These are phyloP conservation scores for Penicillium lividum DNA, from an alignment of 495 filamentous ascomycete genomes.

Conservation along the genomic window DNA sequence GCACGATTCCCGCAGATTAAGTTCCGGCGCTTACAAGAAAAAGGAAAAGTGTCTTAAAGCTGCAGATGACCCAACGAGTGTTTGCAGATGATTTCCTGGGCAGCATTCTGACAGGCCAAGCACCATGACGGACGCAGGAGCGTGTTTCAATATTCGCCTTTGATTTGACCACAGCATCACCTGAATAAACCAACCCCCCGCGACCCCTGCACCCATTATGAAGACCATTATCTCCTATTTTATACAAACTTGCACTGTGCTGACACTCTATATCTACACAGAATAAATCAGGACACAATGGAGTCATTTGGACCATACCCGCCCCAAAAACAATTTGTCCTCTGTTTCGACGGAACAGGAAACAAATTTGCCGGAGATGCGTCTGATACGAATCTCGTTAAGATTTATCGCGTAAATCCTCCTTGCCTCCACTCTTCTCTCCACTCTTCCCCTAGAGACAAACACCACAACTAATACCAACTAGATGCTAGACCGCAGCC, in stretches of 20 bases:
- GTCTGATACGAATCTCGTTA: conserved; percentile 82
- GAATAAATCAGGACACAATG: neutral
- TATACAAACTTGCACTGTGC: conserved; percentile 7
- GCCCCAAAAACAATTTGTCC: conserved; percentile 57
- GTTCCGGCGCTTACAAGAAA: conserved; percentile 9
- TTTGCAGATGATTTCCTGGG: neutral
- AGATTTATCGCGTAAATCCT: conserved; percentile 62
- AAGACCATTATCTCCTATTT: neutral
- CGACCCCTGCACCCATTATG: neutral
- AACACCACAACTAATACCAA: neutral
- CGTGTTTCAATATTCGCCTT: conserved; percentile 10
- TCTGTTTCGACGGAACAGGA: conserved; percentile 88
- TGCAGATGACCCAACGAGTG: conserved; percentile 17
- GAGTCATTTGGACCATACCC: conserved; percentile 7
- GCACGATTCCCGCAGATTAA: conserved; percentile 12
- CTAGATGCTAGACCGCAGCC: conserved; percentile 54
- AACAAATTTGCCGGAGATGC: conserved; percentile 80
- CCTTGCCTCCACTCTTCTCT: neutral
- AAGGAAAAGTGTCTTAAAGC: conserved; percentile 7
- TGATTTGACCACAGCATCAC: conserved; percentile 14
- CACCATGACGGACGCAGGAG: conserved; percentile 4
- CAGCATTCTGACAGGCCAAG: conserved; percentile 20
- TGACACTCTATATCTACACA: no score
- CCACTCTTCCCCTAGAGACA: neutral
- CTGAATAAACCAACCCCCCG: neutral